Conservation (phyloP, 1,284 basidiomycete genomes). For the Rhodotorula sp. region DNA sequence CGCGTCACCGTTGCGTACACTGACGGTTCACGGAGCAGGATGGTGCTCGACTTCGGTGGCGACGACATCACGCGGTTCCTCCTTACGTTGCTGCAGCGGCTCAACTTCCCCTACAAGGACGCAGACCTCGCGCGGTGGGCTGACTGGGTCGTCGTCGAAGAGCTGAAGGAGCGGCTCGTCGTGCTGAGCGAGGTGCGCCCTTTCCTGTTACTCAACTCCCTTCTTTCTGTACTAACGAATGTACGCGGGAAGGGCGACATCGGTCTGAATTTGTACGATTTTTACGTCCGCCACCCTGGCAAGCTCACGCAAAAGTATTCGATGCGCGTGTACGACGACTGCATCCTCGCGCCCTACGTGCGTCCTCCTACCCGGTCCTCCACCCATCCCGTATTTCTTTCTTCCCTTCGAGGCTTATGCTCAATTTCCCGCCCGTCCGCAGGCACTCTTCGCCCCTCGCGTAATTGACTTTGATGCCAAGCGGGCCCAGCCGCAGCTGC, state of each 20-base stretch:
- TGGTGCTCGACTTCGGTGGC: constrained; percentile 84
- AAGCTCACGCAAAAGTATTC: constrained; percentile 82
- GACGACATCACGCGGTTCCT: constrained; percentile 91
- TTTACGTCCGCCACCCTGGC: constrained; percentile 75
- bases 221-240: background rate
- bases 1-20: background rate
- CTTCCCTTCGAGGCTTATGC: background rate
- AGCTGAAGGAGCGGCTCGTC: constrained; percentile 77
- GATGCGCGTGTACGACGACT: constrained; percentile 90
- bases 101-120: constrained; percentile 81
- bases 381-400: too few relatives aligned
- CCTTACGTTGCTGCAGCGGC: constrained; percentile 73
- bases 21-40: constrained; percentile 55
- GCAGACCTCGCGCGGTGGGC: constrained; percentile 72
- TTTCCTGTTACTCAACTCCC: background rate
- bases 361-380: too few relatives aligned
- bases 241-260: constrained; percentile 67
- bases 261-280: constrained; percentile 84
- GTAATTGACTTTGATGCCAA: constrained; percentile 87
- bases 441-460: constrained; percentile 90
- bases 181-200: constrained; percentile 75
- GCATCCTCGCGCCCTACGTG: constrained; percentile 91
- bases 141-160: constrained; percentile 87
- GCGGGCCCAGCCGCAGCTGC: constrained; percentile 36
- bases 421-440: constrained; percentile 6